Evolutionary conservation across 345 rosid species (phyloP).

Genomic region (Camelina laxa): DNA sequence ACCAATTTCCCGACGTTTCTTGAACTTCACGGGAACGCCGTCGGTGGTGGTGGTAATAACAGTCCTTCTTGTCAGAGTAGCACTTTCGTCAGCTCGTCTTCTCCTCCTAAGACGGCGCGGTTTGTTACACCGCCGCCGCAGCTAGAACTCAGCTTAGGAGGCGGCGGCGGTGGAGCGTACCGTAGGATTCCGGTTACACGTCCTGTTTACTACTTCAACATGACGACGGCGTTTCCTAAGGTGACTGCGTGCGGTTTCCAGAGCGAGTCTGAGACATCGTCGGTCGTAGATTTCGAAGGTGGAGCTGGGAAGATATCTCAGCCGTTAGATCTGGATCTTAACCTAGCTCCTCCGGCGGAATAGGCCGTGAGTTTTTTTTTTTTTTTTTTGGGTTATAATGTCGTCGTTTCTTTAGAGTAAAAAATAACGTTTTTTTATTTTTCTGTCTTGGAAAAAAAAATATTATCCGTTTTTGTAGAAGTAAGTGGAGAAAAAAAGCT

Average conservation of each 20-base stretch:
- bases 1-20: conserved; percentile 63
- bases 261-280: conserved; percentile 70
- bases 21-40: conserved; percentile 33
- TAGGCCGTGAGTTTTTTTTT: conserved; percentile 47
- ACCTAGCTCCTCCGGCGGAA: conserved; percentile 63
- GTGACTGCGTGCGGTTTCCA: conserved; percentile 42
- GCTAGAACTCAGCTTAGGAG: conserved; percentile 56
- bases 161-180: conserved; percentile 22
- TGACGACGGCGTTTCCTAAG: conserved; percentile 4
- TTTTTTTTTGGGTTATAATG: neutral
- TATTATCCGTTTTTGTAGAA: conserved; percentile 25
- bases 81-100: conserved; percentile 60
- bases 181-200: conserved; percentile 26
- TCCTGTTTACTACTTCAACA: conserved; percentile 52
- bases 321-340: conserved; percentile 61
- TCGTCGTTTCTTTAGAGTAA: neutral
- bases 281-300: conserved; percentile 54
- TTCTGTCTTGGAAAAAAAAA: neutral
- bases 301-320: conserved; percentile 36
- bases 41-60: no score
- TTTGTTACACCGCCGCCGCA: conserved; percentile 49
- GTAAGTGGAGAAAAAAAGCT: neutral
- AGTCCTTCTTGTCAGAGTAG: conserved; percentile 83
- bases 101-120: conserved; percentile 53
- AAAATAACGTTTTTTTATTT: conserved; percentile 4